Evolutionary conservation across 306 rosid genomes (phyloP).

Genomic region (Astragalus membranaceus): DNA sequence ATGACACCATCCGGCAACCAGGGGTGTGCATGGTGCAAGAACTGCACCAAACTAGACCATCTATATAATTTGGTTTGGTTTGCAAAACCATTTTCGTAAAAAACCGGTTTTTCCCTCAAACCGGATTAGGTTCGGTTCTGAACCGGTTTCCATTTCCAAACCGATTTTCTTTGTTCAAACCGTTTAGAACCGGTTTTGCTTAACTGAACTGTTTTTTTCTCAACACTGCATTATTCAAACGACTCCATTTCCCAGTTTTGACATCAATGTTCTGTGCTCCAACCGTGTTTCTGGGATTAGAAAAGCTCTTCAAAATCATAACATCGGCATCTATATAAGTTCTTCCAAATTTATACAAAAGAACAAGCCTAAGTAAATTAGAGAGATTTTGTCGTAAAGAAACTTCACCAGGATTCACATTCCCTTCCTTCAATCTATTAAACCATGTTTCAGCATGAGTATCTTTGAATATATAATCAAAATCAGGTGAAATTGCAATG

Average conservation of each 20-base stretch:
- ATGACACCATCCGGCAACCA: background rate
- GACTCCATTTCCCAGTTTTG: constrained; percentile 64
- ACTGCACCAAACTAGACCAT: too few relatives aligned
- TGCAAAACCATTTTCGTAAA: too few relatives aligned
- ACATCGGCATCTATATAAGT: constrained; percentile 67
- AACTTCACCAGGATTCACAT: constrained; percentile 70
- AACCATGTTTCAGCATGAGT: constrained; percentile 78
- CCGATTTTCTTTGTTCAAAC: too few relatives aligned
- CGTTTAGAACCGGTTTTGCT: too few relatives aligned
- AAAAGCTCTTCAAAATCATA: constrained; percentile 58
- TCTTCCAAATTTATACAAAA: constrained; percentile 77
- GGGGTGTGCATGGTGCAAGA: too few relatives aligned
- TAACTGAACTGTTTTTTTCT: too few relatives aligned
- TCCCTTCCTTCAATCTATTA: constrained; percentile 40
- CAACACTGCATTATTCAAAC: constrained; percentile 82
- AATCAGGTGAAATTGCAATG: constrained; percentile 66
- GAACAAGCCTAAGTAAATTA: constrained; percentile 64
- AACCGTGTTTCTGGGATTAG: constrained; percentile 58
- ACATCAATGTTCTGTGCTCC: constrained; percentile 78
- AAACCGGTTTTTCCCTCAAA: too few relatives aligned
- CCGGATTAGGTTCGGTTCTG: too few relatives aligned
- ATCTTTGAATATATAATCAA: constrained; percentile 46
- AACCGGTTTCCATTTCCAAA: too few relatives aligned
- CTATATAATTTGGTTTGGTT: too few relatives aligned
- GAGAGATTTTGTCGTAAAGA: constrained; percentile 88